Evolutionary conservation across 1,284 basidiomycete species (phyloP).

Genomic region (Anthracocystis setariae): DNA sequence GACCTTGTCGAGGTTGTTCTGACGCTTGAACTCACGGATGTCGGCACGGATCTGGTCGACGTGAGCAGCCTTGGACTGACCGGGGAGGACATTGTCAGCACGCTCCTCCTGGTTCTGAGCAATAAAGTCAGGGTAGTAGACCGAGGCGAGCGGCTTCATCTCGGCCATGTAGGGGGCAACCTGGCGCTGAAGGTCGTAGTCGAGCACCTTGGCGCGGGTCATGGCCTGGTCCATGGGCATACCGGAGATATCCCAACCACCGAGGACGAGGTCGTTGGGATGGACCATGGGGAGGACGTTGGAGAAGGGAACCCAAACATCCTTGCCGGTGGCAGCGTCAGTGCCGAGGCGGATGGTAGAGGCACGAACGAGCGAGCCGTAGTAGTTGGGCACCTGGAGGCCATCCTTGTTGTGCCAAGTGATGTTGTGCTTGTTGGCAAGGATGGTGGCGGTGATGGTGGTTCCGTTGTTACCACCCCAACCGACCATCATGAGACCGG

Average conservation of each 20-base stretch:
- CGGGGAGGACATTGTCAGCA: conserved; percentile 89
- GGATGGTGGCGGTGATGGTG: conserved; percentile 91
- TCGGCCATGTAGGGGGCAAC: conserved; percentile 85
- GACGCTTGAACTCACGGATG: conserved; percentile 90
- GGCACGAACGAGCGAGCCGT: conserved; percentile 79
- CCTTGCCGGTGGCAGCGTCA: conserved; percentile 84
- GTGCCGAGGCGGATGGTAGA: conserved; percentile 92
- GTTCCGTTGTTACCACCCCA: conserved; percentile 97
- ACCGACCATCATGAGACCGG: conserved; percentile 96
- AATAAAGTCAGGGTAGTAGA: conserved; percentile 79
- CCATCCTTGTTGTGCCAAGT: conserved; percentile 94
- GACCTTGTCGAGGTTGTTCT: conserved; percentile 81
- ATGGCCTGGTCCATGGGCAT: conserved; percentile 88
- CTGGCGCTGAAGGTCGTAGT: conserved; percentile 97
- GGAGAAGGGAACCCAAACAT: conserved; percentile 90
- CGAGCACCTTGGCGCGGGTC: conserved; percentile 90
- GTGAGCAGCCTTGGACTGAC: conserved; percentile 86
- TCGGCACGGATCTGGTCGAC: conserved; percentile 91
- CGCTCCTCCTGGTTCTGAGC: conserved; percentile 97
- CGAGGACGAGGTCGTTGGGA: conserved; percentile 95
- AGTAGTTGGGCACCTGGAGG: conserved; percentile 92
- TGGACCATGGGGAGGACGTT: conserved; percentile 98
- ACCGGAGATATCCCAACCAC: conserved; percentile 97
- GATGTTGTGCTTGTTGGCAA: conserved; percentile 96
- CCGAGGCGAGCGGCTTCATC: conserved; percentile 87